Percentiles rank a stretch among this genome's conserved stretches.
Conservation (phyloP, 768 basidiomycete species). For the Mycena albidolilacea region DNA sequence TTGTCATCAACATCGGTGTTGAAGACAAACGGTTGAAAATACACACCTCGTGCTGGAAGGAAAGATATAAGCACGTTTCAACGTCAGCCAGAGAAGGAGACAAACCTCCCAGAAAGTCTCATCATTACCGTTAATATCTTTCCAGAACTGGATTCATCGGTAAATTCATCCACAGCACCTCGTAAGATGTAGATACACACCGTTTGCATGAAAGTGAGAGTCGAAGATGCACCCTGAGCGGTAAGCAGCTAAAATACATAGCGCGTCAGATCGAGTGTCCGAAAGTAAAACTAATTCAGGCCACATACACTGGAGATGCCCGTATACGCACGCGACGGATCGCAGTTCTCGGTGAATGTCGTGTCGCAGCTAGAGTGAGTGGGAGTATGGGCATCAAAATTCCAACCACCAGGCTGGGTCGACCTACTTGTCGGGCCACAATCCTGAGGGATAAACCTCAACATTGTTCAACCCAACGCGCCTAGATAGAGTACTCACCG, state of each 20-base stretch:
- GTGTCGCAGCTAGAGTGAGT: constrained; percentile 60
- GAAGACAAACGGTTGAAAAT: too few species aligned
- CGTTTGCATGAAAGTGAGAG: constrained; percentile 58
- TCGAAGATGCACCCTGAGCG: constrained; percentile 56
- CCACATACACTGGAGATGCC: constrained; percentile 54
- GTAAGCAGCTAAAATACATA: constrained; percentile 53
- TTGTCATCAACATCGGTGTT: constrained; percentile 36
- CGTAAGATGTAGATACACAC: constrained; percentile 8
- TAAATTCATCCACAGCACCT: not conserved
- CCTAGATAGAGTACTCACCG: constrained; percentile 7
- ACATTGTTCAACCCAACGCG: not conserved
- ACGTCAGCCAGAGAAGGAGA: constrained; percentile 45
- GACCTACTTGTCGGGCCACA: constrained; percentile 67
- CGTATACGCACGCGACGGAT: constrained; percentile 61
- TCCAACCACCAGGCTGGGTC: constrained; percentile 46
- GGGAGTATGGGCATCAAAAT: constrained; percentile 50
- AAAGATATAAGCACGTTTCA: too few species aligned
- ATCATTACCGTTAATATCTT: constrained; percentile 57
- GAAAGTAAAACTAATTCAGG: not conserved
- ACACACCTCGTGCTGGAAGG: too few species aligned
- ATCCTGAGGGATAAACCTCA: constrained; percentile 48
- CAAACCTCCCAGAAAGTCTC: constrained; percentile 66
- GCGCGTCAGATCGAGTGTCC: not conserved
- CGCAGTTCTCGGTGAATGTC: constrained; percentile 58
- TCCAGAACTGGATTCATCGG: constrained; percentile 55